These are phyloP conservation scores for Coniochaeta sp. DNA, from an alignment of 2,329 filamentous ascomycete species.

Conservation along the genomic window DNA sequence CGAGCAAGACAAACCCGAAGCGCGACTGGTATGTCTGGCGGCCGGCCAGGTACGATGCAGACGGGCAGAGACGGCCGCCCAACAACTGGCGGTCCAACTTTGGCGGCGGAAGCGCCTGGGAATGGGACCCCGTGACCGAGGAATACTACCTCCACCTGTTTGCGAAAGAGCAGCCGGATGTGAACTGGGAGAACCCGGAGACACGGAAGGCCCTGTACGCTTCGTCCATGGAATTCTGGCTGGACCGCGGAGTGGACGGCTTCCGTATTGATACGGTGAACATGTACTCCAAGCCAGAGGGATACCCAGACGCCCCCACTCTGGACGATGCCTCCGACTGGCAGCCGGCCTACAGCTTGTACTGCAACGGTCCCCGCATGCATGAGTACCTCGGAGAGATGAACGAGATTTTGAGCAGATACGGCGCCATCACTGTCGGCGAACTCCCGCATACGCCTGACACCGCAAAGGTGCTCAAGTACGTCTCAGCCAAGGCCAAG, in stretches of 20 bases:
- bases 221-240: conserved; percentile 63
- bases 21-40: conserved; percentile 62
- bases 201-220: conserved; percentile 61
- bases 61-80: conserved; percentile 53
- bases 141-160: conserved; percentile 63
- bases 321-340: conserved; percentile 31
- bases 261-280: conserved; percentile 65
- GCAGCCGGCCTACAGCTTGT: conserved; percentile 15
- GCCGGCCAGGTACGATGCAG: conserved; percentile 44
- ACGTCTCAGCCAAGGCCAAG: conserved; percentile 21
- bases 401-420: conserved; percentile 34
- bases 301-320: conserved; percentile 50
- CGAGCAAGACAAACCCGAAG: conserved; percentile 44
- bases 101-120: conserved; percentile 35
- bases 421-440: conserved; percentile 44
- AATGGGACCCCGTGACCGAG: conserved; percentile 34
- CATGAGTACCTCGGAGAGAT: conserved; percentile 40
- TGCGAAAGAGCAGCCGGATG: conserved; percentile 63
- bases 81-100: conserved; percentile 46
- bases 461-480: conserved; percentile 35
- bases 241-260: conserved; percentile 59
- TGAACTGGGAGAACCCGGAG: conserved; percentile 68
- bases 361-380: conserved; percentile 21
- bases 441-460: conserved; percentile 40
- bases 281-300: conserved; percentile 55